Evolutionary conservation across 805 yeast species (phyloP).

Genomic region (Cyberlindnera japonica): DNA sequence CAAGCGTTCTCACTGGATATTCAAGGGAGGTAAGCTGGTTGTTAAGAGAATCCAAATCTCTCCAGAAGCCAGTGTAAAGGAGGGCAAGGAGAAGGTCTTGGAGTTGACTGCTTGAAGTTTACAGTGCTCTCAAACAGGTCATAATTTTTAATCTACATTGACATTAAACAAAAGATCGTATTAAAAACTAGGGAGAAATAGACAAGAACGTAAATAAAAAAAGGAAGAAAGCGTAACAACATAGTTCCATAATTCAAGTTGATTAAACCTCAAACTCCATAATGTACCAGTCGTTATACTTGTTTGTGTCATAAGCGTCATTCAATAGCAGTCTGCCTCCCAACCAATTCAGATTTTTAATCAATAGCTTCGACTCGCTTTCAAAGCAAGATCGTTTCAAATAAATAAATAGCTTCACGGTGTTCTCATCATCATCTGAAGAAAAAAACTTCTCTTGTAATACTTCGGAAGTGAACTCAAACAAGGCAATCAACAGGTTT

Average conservation of each 20-base stretch:
- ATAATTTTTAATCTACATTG: too few relatives aligned
- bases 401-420: constrained; percentile 22
- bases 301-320: constrained; percentile 21
- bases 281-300: constrained; percentile 28
- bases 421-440: constrained; percentile 11
- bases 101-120: constrained; percentile 28
- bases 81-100: constrained; percentile 56
- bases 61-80: constrained; percentile 55
- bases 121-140: background rate
- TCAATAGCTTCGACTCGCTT: constrained; percentile 22
- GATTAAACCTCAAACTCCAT: constrained; percentile 27
- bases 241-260: background rate
- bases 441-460: constrained; percentile 10
- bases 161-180: constrained; percentile 9
- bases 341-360: constrained; percentile 27
- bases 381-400: constrained; percentile 24
- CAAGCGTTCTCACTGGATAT: constrained; percentile 89
- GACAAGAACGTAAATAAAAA: background rate
- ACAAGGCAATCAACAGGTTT: constrained; percentile 22
- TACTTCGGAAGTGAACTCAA: constrained; percentile 25
- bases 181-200: constrained; percentile 3
- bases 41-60: constrained; percentile 37
- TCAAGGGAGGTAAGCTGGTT: constrained; percentile 67
- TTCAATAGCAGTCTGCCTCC: constrained; percentile 24
- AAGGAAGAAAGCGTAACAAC: background rate